Base-by-base conservation (phyloP, 768 basidiomycete genomes). In the Tephrocybe sp. region DNA sequence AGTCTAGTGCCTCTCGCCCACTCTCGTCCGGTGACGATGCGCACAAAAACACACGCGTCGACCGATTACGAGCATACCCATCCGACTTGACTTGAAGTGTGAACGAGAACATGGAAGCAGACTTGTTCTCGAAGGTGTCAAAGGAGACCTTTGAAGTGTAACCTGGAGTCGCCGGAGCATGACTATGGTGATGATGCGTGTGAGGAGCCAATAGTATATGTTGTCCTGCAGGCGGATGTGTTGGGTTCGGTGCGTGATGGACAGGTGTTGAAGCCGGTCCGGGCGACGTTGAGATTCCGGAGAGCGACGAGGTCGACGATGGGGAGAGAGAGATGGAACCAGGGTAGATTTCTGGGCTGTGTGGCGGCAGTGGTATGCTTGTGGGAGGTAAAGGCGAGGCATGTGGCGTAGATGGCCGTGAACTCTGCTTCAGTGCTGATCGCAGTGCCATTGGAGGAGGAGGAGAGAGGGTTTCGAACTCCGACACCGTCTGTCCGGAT, bases 11-110 rank as follows among this genome's bases (percentile, higher is more conserved):
- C 60, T 93, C 84, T 5, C 77, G 70, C 0, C 95, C 95, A 53
- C 88, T 90, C 70, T 96, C 94, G 60, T 97, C 94, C 0, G 86
- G 75, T 38, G 90, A 90, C 1, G 91, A 79, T 0, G 95, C 95
- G 53, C 93, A 95, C 0, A 97, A 77, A 68, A 93, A 98, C 1
- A 90, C 90, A 0, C 96, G 79, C 0, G 93, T 95, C 45, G 83
- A 81, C 24, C 86, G 77, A 3, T 77, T 85, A 25, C 91, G 79
- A 37, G 74, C 72, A 66, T 93, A 98, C 2, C 88, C 88, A 1
- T 86, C 90, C 7, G 83, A 85, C 67, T 95, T 92, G 17, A 90
- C 91, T 62, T 81, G 84, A 12, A 93, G 79, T 0, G 91, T 92
- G 62, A 84, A 92, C n/a, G 83, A 86, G 70, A 93, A 93, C 88